Percentiles rank a stretch among this genome's conserved stretches.
These are phyloP conservation scores for Russula virescens DNA, from an alignment of 768 basidiomycete genomes.

Conservation along the genomic window DNA sequence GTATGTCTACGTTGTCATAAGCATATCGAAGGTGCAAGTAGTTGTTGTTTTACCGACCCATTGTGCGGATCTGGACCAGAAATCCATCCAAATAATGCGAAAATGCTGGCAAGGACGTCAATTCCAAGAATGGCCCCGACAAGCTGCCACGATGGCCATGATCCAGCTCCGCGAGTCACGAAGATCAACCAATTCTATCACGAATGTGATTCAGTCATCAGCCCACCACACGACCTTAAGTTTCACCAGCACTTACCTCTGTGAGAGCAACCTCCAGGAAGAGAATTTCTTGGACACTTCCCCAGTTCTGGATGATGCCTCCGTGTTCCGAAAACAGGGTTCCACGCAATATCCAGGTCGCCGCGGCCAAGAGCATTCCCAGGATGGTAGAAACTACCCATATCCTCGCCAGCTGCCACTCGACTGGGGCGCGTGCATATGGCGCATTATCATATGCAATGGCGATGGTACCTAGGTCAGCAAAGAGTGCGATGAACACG, in stretches of 20 bases:
- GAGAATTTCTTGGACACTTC: conserved; percentile 41
- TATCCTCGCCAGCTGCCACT: conserved; percentile 46
- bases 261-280: conserved; percentile 46
- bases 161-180: conserved; percentile 33
- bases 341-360: conserved; percentile 42
- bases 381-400: conserved; percentile 43
- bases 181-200: conserved; percentile 28
- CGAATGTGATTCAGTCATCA: background rate
- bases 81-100: conserved; percentile 39
- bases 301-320: conserved; percentile 43
- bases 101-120: conserved; percentile 39
- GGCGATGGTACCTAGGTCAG: conserved; percentile 44
- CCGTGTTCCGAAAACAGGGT: conserved; percentile 37
- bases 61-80: conserved; percentile 33
- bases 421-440: conserved; percentile 37
- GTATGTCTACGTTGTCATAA: conserved; percentile 27
- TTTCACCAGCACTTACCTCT: conserved; percentile 29
- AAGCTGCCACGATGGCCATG: conserved; percentile 39
- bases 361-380: conserved; percentile 31
- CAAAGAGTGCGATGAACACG: conserved; percentile 42
- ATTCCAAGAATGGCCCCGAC: conserved; percentile 36
- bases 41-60: conserved; percentile 23
- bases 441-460: conserved; percentile 44
- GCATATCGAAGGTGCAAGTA: background rate
- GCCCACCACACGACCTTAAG: background rate